A percentile compares a stretch with the other conserved stretches of the same genome.
phyloP scores from a whole-genome alignment of 495 filamentous ascomycete genomes.

The Lophiostoma macrostomum region DNA sequence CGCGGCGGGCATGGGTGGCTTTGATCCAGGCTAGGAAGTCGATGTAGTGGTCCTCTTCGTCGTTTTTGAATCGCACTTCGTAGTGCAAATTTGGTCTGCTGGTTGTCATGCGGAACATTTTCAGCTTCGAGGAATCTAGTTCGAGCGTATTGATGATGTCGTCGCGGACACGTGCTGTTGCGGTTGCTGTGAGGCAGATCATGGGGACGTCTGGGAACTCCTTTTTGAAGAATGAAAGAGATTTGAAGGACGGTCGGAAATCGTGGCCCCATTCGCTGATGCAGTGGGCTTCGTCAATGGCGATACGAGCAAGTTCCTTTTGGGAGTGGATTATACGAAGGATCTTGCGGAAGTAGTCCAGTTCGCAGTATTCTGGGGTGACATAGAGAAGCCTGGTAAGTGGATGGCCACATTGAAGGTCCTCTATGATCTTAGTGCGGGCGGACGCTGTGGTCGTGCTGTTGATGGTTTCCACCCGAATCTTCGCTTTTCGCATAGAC shows the following conservation, averaged over 20 bases:
- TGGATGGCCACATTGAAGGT: constrained; percentile 85
- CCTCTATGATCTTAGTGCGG: constrained; percentile 65
- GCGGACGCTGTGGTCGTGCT: constrained; percentile 66
- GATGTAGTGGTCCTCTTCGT: constrained; percentile 64
- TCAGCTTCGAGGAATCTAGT: constrained; percentile 58
- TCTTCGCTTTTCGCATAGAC: constrained; percentile 66
- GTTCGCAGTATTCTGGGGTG: constrained; percentile 83
- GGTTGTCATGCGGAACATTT: constrained; percentile 75
- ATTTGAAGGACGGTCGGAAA: constrained; percentile 88
- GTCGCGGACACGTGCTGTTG: constrained; percentile 70
- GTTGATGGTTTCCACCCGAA: constrained; percentile 82
- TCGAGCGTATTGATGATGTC: constrained; percentile 77
- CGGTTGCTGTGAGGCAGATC: constrained; percentile 88
- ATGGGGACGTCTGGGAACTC: constrained; percentile 80
- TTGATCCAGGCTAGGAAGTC: constrained; percentile 73
- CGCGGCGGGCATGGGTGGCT: constrained; percentile 62
- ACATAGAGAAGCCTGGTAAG: constrained; percentile 83
- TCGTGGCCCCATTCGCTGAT: constrained; percentile 99
- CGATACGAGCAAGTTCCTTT: constrained; percentile 77
- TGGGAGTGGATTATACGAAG: constrained; percentile 74
- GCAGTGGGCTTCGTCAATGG: constrained; percentile 93
- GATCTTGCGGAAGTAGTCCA: constrained; percentile 71
- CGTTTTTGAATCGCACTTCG: constrained; percentile 79
- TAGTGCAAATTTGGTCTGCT: constrained; percentile 85
- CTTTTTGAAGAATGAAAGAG: constrained; percentile 81